Base-by-base conservation (phyloP, 495 filamentous ascomycete genomes). In the Astrocystis sublimbata region DNA sequence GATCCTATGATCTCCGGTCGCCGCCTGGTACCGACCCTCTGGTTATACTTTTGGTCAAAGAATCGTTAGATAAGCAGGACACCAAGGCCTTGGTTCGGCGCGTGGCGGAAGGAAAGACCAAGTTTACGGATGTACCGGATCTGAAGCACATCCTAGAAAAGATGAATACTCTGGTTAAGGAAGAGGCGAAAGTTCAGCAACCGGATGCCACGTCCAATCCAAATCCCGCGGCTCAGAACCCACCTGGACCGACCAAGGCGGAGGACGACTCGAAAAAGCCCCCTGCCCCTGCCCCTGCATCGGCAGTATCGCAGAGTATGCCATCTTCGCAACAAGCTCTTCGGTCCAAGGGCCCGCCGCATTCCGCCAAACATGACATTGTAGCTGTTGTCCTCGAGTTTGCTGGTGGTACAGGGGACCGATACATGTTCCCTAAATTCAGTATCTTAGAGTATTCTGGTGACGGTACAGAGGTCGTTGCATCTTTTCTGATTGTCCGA, bases 361-460 rank as follows among this genome's bases (percentile, higher is more conserved):
- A 80, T 28, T 73, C 75, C 15, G 75, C 76, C 5, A 85, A 86
- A 55, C 77, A 86, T 6, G 85, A 90, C 65, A 87, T 88, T 69
- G 84, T 85, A 38, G 85, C 89, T 15, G 79, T 96, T 2, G 86
- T 93, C 9, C 90, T 98, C 56, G 93, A 97, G 69, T 96, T 97
- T 66, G 81, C 85, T 2, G 87, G 88, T 51, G 85, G 88, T 31
- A 88, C 85, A 8, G 92, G 92, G 9, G 94, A 97, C 69, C 86
- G 93, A 19, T 98, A 92, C 69, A 72, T 93, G 19, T 94, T 98
- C 69, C 94, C 94, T 0, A 92, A 90, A 71, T 83, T 91, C 68
- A 88, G 88, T 58, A 89, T 98, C 45, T 75, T 98, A 7, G 93
- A 98, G 69, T 90, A 81, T 79, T 23, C 79, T 75, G 33, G 40